Base-by-base conservation (phyloP, 495 filamentous ascomycete species). In the Immersiella caudata region DNA sequence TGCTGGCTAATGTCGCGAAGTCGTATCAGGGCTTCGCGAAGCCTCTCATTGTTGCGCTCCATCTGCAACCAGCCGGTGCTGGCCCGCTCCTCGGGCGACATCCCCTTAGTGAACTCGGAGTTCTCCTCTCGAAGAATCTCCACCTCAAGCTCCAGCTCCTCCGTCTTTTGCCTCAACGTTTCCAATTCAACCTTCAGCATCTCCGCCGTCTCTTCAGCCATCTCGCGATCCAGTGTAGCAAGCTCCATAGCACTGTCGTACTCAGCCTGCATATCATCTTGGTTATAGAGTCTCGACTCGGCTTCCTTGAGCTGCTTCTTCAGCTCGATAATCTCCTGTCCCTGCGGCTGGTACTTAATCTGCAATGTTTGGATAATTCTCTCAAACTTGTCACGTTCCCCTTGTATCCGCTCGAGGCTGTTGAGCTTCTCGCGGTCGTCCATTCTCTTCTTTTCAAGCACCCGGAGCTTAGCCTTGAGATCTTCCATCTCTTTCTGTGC, bases 121-220 rank as follows among this genome's bases (percentile, higher is more conserved):
- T 97, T 96, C 72, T 98, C 94, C 71, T 96, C 93, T 18, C 88
- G 87, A 29, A 97, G 75, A 29, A 98, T 86, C 61, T 97, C 93
- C 4, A 92, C 85, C 74, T 99, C 96, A 49, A 97, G 80, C 72
- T 94, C 86, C 1, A 96, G 81, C 76, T 98, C 95, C 73, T 98
- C 93, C 6, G 87, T 79, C 70, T 87, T 92, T 29, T 83, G 78
- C 69, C 90, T 89, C 54, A 96, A 77, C 5, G 86, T 81, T n/a
- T 96, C 91, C 21, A 94, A 82, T 76, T 98, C 95, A 1, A 86
- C 84, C 74, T 91, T 94, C 35, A 89, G 82, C 20, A 86, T 85
- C 68, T 98, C 95, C 6, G 91, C 90, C 40, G 87, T 91, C 74
- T 98, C 94, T 76, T 97, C 94, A 1, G 95, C 96, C 93, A 98